Percentiles rank a stretch among this genome's conserved stretches.
Conservation (phyloP, 768 basidiomycete species). For the Udeniomyces megalosporus region DNA sequence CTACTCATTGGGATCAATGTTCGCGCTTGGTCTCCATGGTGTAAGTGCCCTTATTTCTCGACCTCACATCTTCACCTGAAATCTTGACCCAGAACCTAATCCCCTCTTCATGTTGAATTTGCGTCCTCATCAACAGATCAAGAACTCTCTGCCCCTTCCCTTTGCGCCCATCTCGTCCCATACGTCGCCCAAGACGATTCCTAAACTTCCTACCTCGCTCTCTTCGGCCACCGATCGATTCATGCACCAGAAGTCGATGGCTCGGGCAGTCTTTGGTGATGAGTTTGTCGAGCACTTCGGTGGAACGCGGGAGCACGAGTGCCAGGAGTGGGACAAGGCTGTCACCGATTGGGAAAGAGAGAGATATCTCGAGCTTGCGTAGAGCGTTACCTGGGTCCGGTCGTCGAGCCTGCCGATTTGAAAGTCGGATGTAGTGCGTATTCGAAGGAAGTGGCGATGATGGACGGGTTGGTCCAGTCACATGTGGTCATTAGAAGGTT, state of each 20-base stretch:
- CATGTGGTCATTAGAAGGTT: too few species aligned
- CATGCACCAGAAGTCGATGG: conserved; percentile 60
- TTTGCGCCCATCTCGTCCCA: conserved; percentile 46
- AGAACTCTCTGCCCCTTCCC: conserved; percentile 50
- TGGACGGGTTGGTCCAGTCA: too few species aligned
- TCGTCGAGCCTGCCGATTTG: neutral
- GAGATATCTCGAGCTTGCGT: conserved; percentile 8
- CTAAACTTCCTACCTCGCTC: conserved; percentile 61
- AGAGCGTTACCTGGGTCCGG: neutral
- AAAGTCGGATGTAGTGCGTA: neutral
- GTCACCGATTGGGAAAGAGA: conserved; percentile 39
- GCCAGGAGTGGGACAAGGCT: conserved; percentile 67
- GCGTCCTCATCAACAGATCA: conserved; percentile 33
- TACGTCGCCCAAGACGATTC: conserved; percentile 37
- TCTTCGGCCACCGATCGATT: conserved; percentile 65
- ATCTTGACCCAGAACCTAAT: neutral
- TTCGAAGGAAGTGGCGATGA: too few species aligned
- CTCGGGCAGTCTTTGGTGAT: conserved; percentile 72
- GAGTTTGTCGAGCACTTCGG: conserved; percentile 89
- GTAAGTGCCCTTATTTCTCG: neutral
- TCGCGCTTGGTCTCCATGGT: conserved; percentile 70
- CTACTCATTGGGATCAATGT: conserved; percentile 72
- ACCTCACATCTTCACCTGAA: too few species aligned
- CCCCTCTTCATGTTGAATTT: neutral
- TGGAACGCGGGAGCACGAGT: conserved; percentile 85